A percentile compares a stretch with the other conserved stretches of the same genome.
phyloP scores from a whole-genome alignment of 805 yeast genomes.

The Nakazawaea ernobii region DNA sequence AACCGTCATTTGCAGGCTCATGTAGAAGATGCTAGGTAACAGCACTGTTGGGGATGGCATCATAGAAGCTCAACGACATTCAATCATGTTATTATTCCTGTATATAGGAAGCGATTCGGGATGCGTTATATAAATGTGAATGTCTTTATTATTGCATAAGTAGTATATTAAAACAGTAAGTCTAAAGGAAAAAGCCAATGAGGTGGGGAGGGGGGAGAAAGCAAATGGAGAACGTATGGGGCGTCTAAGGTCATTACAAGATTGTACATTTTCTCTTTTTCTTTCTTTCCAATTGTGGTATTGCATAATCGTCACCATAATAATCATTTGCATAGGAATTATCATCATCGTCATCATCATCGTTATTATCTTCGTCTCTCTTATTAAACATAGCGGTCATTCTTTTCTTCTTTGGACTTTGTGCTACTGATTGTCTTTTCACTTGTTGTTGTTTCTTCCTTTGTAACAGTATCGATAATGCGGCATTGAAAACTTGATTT shows the following conservation, averaged over 20 bases:
- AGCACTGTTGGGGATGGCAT: too few species aligned
- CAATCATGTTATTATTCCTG: too few species aligned
- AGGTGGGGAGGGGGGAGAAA: too few species aligned
- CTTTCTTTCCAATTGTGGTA: not conserved
- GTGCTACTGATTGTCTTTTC: not conserved
- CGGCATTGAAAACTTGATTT: constrained; percentile 59
- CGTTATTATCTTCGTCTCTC: not conserved
- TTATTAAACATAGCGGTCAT: not conserved
- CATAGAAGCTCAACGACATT: too few species aligned
- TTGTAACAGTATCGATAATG: constrained; percentile 31
- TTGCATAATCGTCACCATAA: constrained; percentile 1
- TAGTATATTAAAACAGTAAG: too few species aligned
- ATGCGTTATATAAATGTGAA: not conserved
- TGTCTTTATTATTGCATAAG: too few species aligned
- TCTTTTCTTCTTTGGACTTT: constrained; percentile 8
- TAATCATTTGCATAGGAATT: too few species aligned
- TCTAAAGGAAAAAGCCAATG: too few species aligned
- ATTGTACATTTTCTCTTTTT: not conserved
- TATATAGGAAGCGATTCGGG: too few species aligned
- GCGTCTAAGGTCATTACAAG: not conserved
- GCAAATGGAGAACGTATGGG: too few species aligned
- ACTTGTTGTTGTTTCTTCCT: constrained; percentile 9
- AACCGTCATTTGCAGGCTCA: too few species aligned
- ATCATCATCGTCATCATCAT: constrained; percentile 11
- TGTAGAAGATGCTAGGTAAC: too few species aligned